phyloP scores from a whole-genome alignment of 2,329 filamentous ascomycete genomes.

The Diaporthe amygdali region DNA sequence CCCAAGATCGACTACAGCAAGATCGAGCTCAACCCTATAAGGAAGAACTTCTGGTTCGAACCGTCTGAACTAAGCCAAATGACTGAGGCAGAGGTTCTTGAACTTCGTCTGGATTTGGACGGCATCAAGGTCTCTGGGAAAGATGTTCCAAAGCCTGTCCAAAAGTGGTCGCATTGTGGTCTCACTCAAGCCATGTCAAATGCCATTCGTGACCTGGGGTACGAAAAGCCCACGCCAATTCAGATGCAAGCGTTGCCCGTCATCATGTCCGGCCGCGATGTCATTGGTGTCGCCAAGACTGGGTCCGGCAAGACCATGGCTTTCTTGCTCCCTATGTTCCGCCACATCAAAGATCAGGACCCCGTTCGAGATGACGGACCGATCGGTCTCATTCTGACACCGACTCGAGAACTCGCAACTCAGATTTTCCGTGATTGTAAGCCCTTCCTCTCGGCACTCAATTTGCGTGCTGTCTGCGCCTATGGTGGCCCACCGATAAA shows the following conservation, averaged over 20 bases:
- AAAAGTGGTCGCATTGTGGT: conserved; percentile 96
- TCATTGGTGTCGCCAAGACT: conserved; percentile 96
- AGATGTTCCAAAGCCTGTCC: conserved; percentile 89
- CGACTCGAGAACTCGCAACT: conserved; percentile 89
- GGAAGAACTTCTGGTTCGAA: conserved; percentile 95
- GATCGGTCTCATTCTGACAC: conserved; percentile 87
- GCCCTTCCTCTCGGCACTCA: conserved; percentile 87
- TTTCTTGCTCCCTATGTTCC: conserved; percentile 95
- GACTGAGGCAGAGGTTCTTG: conserved; percentile 82
- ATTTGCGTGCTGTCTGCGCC: conserved; percentile 85
- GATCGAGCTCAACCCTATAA: conserved; percentile 81
- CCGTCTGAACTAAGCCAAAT: conserved; percentile 82
- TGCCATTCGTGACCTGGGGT: conserved; percentile 80
- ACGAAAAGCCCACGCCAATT: conserved; percentile 89
- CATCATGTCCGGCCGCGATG: conserved; percentile 94
- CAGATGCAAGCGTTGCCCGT: conserved; percentile 94
- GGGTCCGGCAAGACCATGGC: conserved; percentile 97
- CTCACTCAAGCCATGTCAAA: conserved; percentile 86
- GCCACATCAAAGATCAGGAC: conserved; percentile 93
- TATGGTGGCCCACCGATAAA: conserved; percentile 96
- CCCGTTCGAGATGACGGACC: conserved; percentile 87
- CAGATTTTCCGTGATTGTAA: conserved; percentile 96
- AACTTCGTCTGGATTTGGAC: conserved; percentile 85
- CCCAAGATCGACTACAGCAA: conserved; percentile 86
- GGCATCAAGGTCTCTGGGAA: conserved; percentile 93